Evolutionary conservation across 176 grass and related monocot genomes (phyloP), one percentile per base, ranked within the genome.

Genomic region (Oryza glaberrima): DNA sequence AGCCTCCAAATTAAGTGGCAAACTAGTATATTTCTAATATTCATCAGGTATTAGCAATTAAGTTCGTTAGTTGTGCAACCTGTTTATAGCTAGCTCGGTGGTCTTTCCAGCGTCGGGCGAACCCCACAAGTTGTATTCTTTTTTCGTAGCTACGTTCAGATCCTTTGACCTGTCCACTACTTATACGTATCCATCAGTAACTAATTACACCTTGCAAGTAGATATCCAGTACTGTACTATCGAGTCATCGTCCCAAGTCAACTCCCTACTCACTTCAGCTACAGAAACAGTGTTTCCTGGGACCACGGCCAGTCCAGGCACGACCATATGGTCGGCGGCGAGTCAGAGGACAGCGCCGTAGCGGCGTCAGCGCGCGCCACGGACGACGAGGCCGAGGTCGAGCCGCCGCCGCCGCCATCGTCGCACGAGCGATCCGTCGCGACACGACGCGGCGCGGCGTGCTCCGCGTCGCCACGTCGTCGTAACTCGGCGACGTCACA

Each of bases 221-320:
- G 47, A 49, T 49, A 32, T 32, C 30, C 30, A 32, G 30, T 32
- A 17, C n/a, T 22, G 20, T 23, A 61, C 5, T 19, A 69, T 7
- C 78, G 20, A 63, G n/a, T n/a, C 58, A 63, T 63, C 5, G 2
- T 58, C 65, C 70, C 65, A 72, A 67, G 44, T 54, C 44, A 22
- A 43, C 11, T 71, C 54, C 17, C 47, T 4, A 60, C 17, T 16
- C 41, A 75, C 8, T 23, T 66, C 41, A 20, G 45, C 30, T 81
- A 87, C 46, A 66, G 83, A 9, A 82, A 70, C 64, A 86, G 68
- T 19, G 47, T 11, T 49, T 86, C 84, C 51, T 76, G 79, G 38
- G 75, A 90, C 84, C 84, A 83, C 15, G 60, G 28, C 28, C 38
- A 69, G 69, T 86, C 84, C 34, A 66, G 75, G 69, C 69, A 81